Evolutionary conservation across 2,329 filamentous ascomycete species (phyloP), one percentile per base, ranked within the genome.

Genomic region (Phyllosticta citriasiana): DNA sequence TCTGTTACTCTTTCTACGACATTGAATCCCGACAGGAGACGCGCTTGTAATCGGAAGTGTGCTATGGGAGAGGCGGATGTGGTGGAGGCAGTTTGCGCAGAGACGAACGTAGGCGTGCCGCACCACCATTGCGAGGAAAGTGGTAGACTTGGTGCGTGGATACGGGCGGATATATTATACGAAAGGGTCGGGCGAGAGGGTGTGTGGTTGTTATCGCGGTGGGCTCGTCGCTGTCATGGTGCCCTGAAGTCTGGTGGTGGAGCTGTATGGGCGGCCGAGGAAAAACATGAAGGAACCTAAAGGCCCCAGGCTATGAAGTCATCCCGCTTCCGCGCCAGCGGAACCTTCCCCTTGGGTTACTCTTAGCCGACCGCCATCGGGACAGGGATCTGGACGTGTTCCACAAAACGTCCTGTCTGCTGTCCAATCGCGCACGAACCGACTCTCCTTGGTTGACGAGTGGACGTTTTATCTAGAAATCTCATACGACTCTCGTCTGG

Each of bases 1-100:
- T 57, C 47, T 57, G 10, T 50, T 12, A 19, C 72, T 47, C n/a
- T 47, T 71, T 53, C 59, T 66, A 25, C 73, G 72, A 24, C 69
- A 66, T 55, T 72, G 72, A 69, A 70, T 69, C 68, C 69, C 71
- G 59, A 70, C 61, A 57, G 69, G 69, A 55, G 69, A 71, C 60
- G 73, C 72, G 16, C 74, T 61, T 10, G 72, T 70, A 25, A 67
- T 53, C 30, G 57, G 66, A 57, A 55, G 55, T 2, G 61, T 14
- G 22, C 27, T 22, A n/a, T 35, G 58, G n/a, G 25, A 30, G 52
- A 30, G 19, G 27, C 59, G 62, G n/a, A 62, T 57, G n/a, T 53
- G 40, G 26, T 55, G 62, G 24, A 59, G 53, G 57, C 62, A 65
- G 50, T 57, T 55, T 33, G 52, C 25, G 56, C 60, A 62, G 22